phyloP scores from a whole-genome alignment of 306 rosid genomes.

The Sphenostylis stenocarpa region DNA sequence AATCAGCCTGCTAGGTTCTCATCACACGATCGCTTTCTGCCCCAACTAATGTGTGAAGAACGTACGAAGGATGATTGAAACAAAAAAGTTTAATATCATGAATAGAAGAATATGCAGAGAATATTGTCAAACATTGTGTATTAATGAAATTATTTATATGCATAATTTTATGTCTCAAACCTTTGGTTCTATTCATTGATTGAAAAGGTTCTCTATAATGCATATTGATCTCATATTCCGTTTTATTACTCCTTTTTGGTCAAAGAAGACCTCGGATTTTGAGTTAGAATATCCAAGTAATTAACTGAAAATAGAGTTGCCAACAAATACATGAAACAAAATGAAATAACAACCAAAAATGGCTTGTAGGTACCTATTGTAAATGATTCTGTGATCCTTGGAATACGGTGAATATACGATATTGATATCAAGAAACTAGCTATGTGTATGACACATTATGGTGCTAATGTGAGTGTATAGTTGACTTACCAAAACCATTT shows the following conservation, averaged over 20 bases:
- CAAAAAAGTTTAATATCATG: slow-evolving; percentile 12
- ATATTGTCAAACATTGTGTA: neutral
- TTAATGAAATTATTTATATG: neutral
- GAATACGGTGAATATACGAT: neutral
- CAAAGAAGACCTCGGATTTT: neutral
- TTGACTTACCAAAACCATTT: slow-evolving; percentile 85
- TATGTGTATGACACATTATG: neutral
- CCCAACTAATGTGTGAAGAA: neutral
- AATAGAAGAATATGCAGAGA: slow-evolving; percentile 17
- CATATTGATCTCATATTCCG: neutral
- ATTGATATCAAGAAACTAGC: neutral
- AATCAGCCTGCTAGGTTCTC: neutral
- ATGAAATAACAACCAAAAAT: neutral
- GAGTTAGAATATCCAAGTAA: neutral
- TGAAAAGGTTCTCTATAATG: neutral
- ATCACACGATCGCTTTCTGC: slow-evolving; percentile 2
- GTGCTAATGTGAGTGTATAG: neutral
- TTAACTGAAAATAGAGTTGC: neutral
- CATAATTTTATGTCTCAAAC: neutral
- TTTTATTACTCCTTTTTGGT: neutral
- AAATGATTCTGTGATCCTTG: neutral
- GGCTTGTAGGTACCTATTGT: neutral
- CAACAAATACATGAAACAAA: neutral
- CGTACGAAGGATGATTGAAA: slow-evolving; percentile 2
- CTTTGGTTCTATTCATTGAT: slow-evolving; percentile 15